Percentiles rank a stretch among this genome's conserved stretches.
Evolutionary conservation across 345 rosid species (phyloP).

Genomic region (Melaleuca alternifolia): DNA sequence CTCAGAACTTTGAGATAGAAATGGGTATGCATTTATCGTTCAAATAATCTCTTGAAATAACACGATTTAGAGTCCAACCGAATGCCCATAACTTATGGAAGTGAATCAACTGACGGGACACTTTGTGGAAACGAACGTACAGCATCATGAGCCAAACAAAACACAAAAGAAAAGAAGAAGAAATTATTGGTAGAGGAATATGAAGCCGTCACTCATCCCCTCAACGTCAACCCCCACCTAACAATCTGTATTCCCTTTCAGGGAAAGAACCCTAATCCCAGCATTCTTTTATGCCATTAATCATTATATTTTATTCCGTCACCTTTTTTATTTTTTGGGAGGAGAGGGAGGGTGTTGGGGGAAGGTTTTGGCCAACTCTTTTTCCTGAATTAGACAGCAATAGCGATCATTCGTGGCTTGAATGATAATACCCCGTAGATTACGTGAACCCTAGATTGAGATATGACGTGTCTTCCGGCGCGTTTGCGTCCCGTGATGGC

Average conservation of each 20-base stretch:
- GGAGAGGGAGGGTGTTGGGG: not conserved
- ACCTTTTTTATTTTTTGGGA: not conserved
- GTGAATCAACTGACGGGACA: not conserved
- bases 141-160: not conserved
- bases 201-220: not conserved
- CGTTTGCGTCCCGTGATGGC: not conserved
- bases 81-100: not conserved
- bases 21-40: not conserved
- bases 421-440: not conserved
- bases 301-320: not conserved
- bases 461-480: not conserved
- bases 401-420: not conserved
- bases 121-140: not conserved
- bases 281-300: not conserved
- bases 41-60: not conserved
- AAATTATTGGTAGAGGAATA: not conserved
- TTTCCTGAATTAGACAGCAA: not conserved
- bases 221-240: not conserved
- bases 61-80: not conserved
- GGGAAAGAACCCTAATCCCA: not conserved
- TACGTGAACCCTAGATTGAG: not conserved
- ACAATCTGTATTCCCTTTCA: not conserved
- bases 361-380: not conserved
- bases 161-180: not conserved
- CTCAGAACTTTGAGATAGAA: not conserved